phyloP scores from a whole-genome alignment of 768 basidiomycete species.

The Dioszegia crocea region DNA sequence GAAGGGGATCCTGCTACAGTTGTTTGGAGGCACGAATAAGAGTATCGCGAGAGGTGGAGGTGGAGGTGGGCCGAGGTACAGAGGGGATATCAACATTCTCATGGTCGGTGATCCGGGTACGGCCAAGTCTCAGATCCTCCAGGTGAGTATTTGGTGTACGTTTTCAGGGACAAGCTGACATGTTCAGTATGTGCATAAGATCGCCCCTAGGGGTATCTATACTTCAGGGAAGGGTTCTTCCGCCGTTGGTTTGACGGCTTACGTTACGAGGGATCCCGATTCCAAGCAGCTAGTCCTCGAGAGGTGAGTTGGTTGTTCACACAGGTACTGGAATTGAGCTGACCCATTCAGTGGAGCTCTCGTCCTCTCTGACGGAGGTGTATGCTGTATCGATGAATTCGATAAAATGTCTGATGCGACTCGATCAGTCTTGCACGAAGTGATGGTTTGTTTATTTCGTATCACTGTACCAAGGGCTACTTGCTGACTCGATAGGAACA shows the following conservation, averaged over 20 bases:
- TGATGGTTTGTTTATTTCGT: conserved; percentile 66
- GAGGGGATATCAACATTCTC: conserved; percentile 96
- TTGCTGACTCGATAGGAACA: conserved; percentile 66
- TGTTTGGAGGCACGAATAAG: conserved; percentile 98
- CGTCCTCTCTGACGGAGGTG: conserved; percentile 25
- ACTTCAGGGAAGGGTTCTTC: conserved; percentile 98
- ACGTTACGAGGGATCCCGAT: conserved; percentile 96
- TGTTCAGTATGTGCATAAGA: conserved; percentile 93
- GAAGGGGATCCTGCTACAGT: conserved; percentile 90
- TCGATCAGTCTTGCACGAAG: conserved; percentile 97
- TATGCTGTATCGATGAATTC: conserved; percentile 94
- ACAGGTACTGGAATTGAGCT: not conserved
- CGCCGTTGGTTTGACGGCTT: conserved; percentile 96
- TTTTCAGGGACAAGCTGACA: not conserved
- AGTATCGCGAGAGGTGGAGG: conserved; percentile 87
- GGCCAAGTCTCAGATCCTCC: conserved; percentile 92
- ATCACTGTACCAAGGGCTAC: conserved; percentile 54
- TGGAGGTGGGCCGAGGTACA: conserved; percentile 89
- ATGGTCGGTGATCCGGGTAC: conserved; percentile 99
- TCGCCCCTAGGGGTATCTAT: conserved; percentile 94
- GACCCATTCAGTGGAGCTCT: conserved; percentile 17
- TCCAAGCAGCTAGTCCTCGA: conserved; percentile 97
- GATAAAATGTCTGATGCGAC: conserved; percentile 99
- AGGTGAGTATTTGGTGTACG: conserved; percentile 55
- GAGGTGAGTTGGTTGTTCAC: conserved; percentile 58